Evolutionary conservation across 352 stramenopile species (phyloP).

Genomic region (Phytophthora lateralis): DNA sequence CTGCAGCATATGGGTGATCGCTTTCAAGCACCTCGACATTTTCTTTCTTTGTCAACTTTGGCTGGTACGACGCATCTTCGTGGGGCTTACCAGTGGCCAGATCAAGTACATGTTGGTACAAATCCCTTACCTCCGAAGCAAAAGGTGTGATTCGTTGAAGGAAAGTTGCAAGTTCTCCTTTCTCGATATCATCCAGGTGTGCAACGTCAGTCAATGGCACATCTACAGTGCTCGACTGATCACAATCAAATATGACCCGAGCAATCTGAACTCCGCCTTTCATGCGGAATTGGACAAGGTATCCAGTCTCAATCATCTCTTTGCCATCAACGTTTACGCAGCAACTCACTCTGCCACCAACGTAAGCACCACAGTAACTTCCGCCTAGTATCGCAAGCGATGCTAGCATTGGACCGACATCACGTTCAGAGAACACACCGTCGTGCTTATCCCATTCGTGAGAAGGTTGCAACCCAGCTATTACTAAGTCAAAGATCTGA

Average conservation of each 20-base stretch:
- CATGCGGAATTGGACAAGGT: conserved; percentile 57
- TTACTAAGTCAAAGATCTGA: conserved; percentile 35
- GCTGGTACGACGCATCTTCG: conserved; percentile 34
- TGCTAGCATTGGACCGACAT: conserved; percentile 37
- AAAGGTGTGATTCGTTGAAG: conserved; percentile 39
- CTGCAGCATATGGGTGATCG: conserved; percentile 70
- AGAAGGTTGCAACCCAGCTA: conserved; percentile 13
- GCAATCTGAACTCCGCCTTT: conserved; percentile 48
- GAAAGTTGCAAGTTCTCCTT: conserved; percentile 52
- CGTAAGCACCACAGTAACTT: conserved; percentile 47
- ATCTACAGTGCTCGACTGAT: conserved; percentile 54
- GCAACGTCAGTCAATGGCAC: conserved; percentile 59
- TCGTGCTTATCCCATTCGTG: conserved; percentile 4
- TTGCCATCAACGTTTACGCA: conserved; percentile 79
- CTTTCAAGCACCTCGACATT: conserved; percentile 81
- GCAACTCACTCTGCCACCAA: conserved; percentile 69
- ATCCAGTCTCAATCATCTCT: conserved; percentile 74
- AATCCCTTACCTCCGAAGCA: conserved; percentile 28
- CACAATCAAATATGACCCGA: conserved; percentile 73
- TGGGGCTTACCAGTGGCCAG: conserved; percentile 13
- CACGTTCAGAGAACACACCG: background rate
- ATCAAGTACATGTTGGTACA: conserved; percentile 38
- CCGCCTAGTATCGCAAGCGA: conserved; percentile 64
- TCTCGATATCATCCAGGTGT: conserved; percentile 47
- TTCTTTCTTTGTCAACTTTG: conserved; percentile 64